Percentiles rank a stretch among this genome's conserved stretches.
Conservation (phyloP, 176 grass and related monocot species). For the Pharus latifolius region DNA sequence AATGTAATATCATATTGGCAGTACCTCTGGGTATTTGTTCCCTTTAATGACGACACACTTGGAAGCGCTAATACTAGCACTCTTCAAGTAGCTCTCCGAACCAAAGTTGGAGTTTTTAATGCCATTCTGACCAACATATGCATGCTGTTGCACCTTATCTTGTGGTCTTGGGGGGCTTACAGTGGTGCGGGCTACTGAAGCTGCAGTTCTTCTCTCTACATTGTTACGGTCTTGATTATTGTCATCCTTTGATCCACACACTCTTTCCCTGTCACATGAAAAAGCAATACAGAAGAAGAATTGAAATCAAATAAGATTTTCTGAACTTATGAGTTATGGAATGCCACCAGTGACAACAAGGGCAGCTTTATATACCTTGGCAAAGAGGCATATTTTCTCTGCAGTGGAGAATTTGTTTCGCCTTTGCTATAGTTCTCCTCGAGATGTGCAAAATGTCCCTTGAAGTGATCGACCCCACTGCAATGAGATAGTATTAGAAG, state of each 20-base stretch:
- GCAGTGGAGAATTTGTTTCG: slow-evolving; percentile 49
- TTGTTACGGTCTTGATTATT: slow-evolving; percentile 18
- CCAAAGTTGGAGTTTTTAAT: neutral
- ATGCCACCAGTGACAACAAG: neutral
- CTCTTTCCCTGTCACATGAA: slow-evolving; percentile 57
- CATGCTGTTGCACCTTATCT: neutral
- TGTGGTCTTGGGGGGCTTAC: slow-evolving; percentile 45
- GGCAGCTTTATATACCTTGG: slow-evolving; percentile 36
- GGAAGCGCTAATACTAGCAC: slow-evolving; percentile 55
- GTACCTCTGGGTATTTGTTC: slow-evolving; percentile 37
- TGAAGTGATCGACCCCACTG: slow-evolving; percentile 81
- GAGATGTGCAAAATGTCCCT: slow-evolving; percentile 72
- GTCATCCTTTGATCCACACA: slow-evolving; percentile 32
- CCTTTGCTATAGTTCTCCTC: slow-evolving; percentile 83
- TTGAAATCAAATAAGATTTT: neutral
- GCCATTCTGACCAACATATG: slow-evolving; percentile 12
- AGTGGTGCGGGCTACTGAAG: slow-evolving; percentile 41
- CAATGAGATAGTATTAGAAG: slow-evolving; percentile 10
- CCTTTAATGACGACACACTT: slow-evolving; percentile 20
- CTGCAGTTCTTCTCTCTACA: slow-evolving; percentile 28
- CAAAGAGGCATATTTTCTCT: slow-evolving; percentile 65
- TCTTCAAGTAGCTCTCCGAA: slow-evolving; percentile 29
- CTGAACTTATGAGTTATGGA: neutral
- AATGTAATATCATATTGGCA: neutral
- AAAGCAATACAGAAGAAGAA: slow-evolving; percentile 7